Evolutionary conservation across 2,329 filamentous ascomycete genomes (phyloP).

Genomic region (Calonectria fujianensis): DNA sequence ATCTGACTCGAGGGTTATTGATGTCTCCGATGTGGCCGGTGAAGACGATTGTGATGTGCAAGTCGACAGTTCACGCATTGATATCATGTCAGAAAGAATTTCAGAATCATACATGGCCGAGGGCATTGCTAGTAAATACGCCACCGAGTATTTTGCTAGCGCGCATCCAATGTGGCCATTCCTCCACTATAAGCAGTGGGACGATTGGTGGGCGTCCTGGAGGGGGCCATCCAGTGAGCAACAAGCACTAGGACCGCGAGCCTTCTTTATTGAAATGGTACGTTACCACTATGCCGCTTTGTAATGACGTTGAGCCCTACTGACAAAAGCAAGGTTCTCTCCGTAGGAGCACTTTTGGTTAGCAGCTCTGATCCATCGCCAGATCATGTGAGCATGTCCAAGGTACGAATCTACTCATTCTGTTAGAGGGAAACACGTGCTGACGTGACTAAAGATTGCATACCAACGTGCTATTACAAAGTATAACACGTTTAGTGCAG

Average conservation of each 20-base stretch:
- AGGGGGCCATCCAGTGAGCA: background rate
- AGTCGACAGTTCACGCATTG: background rate
- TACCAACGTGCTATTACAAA: conserved; percentile 5
- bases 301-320: no score
- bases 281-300: background rate
- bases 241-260: background rate
- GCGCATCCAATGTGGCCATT: conserved; percentile 20
- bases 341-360: conserved; percentile 2
- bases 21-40: background rate
- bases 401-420: background rate
- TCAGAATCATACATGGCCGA: background rate
- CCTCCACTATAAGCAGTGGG: conserved; percentile 19
- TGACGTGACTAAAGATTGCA: background rate
- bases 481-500: background rate
- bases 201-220: conserved; percentile 12
- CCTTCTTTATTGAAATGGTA: conserved; percentile 20
- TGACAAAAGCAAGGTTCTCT: conserved; percentile 1
- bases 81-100: conserved; percentile 5
- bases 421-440: background rate
- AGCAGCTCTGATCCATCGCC: conserved; percentile 6
- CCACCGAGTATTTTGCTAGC: background rate
- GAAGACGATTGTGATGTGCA: background rate
- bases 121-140: background rate
- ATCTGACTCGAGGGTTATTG: background rate
- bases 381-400: conserved; percentile 11